Evolutionary conservation across 768 basidiomycete genomes (phyloP), one percentile per base, ranked within the genome.

Genomic region (Phylloporus scabripes): DNA sequence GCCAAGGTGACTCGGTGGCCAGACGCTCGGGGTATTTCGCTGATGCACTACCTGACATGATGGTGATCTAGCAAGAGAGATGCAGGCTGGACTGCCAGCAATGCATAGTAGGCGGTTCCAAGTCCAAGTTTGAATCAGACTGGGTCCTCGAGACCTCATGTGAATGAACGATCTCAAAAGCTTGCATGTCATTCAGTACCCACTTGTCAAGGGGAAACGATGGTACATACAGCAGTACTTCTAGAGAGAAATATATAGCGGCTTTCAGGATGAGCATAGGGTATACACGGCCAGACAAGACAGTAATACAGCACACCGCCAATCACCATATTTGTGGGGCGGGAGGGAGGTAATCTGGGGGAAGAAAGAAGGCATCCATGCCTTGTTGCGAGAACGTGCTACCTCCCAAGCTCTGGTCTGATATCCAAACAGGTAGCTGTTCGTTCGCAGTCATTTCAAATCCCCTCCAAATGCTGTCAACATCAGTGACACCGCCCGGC

Each of bases 341-440:
- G 49, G 82, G 72, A 2, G 85, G 82, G 44, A 88, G 74, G 57
- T 84, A 89, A 61, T 89, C 84, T 26, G 72, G 67, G 14, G 89
- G 89, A 32, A 92, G 73, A 41, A 92, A 71, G 69, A 91, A 91
- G 4, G 89, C 87, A 59, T 92, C 86, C 72, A 92, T 87, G 53
- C 90, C 89, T 58, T 86, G 79, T 64, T 88, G 86, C 28, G 81
- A 76, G 67, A 89, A 86, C 7, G 81, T 78, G 58, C 71, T 78
- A 42, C 86, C 88, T 39, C 88, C 89, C 2, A 91, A 68, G 56
- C 77, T 87, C 64, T 87, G 85, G 64, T 92, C 89, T 31, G 87
- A 87, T 39, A 91, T 81, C 88, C 88, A 92, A 23, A 91, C 82
- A 17, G 89, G 88, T 9, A 89, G 71, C 57, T 88, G 86, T 60